Evolutionary conservation across 192 early-diverging fungal genomes (phyloP).

Genomic region (Backusella mclennaniae): DNA sequence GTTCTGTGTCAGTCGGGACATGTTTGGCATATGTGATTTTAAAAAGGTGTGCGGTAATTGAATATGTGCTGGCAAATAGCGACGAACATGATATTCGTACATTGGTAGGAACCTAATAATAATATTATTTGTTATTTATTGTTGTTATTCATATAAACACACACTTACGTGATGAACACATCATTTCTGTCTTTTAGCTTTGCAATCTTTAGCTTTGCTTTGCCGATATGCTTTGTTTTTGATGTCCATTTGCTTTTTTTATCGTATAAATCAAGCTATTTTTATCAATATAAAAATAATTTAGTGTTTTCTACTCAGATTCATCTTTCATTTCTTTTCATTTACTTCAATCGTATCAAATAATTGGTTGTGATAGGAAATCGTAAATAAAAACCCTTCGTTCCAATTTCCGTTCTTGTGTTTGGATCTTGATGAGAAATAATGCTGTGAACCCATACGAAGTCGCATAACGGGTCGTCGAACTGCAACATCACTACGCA

Average conservation of each 20-base stretch:
- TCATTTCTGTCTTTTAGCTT: conserved; percentile 27
- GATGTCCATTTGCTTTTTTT: conserved; percentile 28
- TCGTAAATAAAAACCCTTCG: conserved; percentile 69
- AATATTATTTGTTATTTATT: too few relatives aligned
- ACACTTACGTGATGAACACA: conserved; percentile 38
- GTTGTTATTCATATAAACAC: not conserved
- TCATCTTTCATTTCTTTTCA: not conserved
- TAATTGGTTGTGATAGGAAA: conserved; percentile 77
- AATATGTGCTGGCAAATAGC: conserved; percentile 32
- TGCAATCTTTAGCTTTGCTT: conserved; percentile 36
- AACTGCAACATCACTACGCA: conserved; percentile 20
- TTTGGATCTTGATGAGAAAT: conserved; percentile 48
- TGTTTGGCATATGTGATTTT: conserved; percentile 28
- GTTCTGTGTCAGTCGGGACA: conserved; percentile 11
- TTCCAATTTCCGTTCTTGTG: conserved; percentile 64
- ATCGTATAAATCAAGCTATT: conserved; percentile 41
- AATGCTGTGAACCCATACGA: conserved; percentile 36
- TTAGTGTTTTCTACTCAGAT: not conserved
- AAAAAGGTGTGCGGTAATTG: conserved; percentile 34
- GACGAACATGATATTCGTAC: conserved; percentile 35
- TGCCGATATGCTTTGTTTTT: conserved; percentile 36
- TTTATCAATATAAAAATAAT: not conserved
- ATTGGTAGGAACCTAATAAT: conserved; percentile 33
- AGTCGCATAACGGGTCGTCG: conserved; percentile 28
- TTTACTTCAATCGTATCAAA: conserved; percentile 65